Percentiles rank a stretch among this genome's conserved stretches.
Conservation (phyloP, 2,329 filamentous ascomycete species). For the Diaporthe caulivora region DNA sequence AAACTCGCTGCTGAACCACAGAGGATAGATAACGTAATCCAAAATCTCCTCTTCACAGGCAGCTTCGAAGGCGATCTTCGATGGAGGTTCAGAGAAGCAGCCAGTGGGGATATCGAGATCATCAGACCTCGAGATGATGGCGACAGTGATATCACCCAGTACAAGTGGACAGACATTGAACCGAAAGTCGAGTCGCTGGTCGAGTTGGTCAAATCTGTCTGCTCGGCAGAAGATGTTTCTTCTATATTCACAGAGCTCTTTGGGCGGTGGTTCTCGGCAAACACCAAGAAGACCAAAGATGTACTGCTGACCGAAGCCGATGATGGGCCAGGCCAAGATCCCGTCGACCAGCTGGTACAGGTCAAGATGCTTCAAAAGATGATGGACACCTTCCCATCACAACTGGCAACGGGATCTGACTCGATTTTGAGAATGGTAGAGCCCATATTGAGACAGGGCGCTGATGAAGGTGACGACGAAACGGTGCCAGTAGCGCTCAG, state of each 20-base stretch:
- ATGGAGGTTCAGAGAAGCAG: slow-evolving; percentile 67
- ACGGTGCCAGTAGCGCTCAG: slow-evolving; percentile 68
- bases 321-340: slow-evolving; percentile 50
- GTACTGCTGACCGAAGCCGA: slow-evolving; percentile 44
- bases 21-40: slow-evolving; percentile 62
- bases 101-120: slow-evolving; percentile 65
- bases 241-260: slow-evolving; percentile 72
- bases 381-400: slow-evolving; percentile 72
- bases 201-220: slow-evolving; percentile 61
- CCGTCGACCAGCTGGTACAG: slow-evolving; percentile 64
- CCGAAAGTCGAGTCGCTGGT: slow-evolving; percentile 62
- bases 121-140: slow-evolving; percentile 48
- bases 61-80: slow-evolving; percentile 47
- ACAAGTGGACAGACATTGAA: slow-evolving; percentile 61
- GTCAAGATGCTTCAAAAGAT: slow-evolving; percentile 74
- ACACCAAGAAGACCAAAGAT: slow-evolving; percentile 44
- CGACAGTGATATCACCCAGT: slow-evolving; percentile 38
- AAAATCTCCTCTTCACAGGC: slow-evolving; percentile 69
- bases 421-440: slow-evolving; percentile 74
- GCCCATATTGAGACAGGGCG: slow-evolving; percentile 65
- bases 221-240: slow-evolving; percentile 68
- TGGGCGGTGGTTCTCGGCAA: slow-evolving; percentile 65
- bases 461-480: slow-evolving; percentile 59
- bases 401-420: slow-evolving; percentile 72
- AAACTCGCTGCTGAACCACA: slow-evolving; percentile 66